Evolutionary conservation across 228 moss, liverwort and hornwort species (phyloP).

Genomic region (Sphagnum magellanicum): DNA sequence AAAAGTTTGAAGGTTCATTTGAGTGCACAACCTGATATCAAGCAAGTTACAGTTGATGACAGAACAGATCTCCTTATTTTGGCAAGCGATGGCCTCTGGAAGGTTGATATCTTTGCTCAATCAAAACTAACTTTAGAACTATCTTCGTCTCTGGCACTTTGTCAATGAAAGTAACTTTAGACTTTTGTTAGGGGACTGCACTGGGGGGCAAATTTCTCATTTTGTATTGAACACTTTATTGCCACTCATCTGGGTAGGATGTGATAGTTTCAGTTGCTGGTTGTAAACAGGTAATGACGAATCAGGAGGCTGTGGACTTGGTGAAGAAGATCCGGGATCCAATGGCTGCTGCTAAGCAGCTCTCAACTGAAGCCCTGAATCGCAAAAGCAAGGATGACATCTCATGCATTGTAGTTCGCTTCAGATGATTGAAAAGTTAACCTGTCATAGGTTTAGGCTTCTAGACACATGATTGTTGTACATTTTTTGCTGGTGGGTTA

Average conservation of each 20-base stretch:
- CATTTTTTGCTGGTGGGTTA: no score
- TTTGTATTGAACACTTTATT: no score
- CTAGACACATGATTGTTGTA: no score
- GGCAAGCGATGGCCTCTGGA: conserved; percentile 98
- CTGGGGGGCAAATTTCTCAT: no score
- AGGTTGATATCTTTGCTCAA: conserved; percentile 36
- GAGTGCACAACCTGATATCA: conserved; percentile 81
- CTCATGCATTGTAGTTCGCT: conserved; percentile 97
- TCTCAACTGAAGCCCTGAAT: conserved; percentile 75
- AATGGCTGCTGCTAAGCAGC: conserved; percentile 66
- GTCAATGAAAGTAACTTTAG: no score
- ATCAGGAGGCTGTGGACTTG: conserved; percentile 87
- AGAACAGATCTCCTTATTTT: conserved; percentile 75
- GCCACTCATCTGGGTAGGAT: no score
- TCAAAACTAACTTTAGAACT: neutral
- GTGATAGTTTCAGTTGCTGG: neutral
- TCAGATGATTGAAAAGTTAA: conserved; percentile 27
- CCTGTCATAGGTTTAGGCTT: no score
- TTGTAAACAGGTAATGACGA: conserved; percentile 69
- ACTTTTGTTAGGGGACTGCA: no score
- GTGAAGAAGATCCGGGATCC: conserved; percentile 82
- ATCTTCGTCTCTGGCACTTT: no score
- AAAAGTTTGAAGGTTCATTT: conserved; percentile 93
- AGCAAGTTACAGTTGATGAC: conserved; percentile 34
- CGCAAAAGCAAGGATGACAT: conserved; percentile 99